phyloP scores from a whole-genome alignment of 2,329 filamentous ascomycete species.

The Volutella citrinella region DNA sequence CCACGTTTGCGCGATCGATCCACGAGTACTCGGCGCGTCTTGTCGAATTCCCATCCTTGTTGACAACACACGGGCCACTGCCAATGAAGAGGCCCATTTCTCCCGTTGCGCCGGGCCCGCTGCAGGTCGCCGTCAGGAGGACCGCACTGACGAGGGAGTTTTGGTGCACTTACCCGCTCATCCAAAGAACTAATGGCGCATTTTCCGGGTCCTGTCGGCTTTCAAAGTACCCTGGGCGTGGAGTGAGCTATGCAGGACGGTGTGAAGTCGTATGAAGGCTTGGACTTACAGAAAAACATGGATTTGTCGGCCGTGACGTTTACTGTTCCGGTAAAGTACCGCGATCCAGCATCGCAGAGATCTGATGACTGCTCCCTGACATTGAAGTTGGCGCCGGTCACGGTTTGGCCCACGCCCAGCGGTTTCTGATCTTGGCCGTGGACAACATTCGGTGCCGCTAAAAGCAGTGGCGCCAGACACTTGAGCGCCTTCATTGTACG shows the following conservation, averaged over 20 bases:
- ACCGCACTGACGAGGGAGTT: no score
- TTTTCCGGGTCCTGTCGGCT: slow-evolving; percentile 12
- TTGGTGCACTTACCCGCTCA: slow-evolving; percentile 20
- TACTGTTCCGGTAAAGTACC: slow-evolving; percentile 12
- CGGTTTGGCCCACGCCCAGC: no score
- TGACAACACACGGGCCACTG: slow-evolving; percentile 13
- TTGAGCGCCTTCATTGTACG: no score
- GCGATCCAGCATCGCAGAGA: slow-evolving; percentile 12
- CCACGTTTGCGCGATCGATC: slow-evolving; percentile 14
- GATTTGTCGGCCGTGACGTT: slow-evolving; percentile 14
- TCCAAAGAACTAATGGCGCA: slow-evolving; percentile 15
- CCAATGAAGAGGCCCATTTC: slow-evolving; percentile 16
- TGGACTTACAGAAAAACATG: slow-evolving; percentile 17
- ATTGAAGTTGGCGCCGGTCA: slow-evolving; percentile 6
- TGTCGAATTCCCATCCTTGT: slow-evolving; percentile 15
- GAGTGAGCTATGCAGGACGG: no score
- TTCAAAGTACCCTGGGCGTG: slow-evolving; percentile 20
- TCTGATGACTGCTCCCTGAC: slow-evolving; percentile 8
- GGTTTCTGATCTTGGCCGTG: no score
- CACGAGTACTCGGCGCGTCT: slow-evolving; percentile 10
- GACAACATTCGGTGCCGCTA: no score
- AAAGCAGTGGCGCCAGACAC: no score
- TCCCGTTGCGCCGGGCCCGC: slow-evolving; percentile 11
- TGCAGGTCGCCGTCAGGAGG: no score
- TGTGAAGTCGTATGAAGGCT: no score